Conservation (phyloP, 495 filamentous ascomycete species). For the Penicillium arizonense region DNA sequence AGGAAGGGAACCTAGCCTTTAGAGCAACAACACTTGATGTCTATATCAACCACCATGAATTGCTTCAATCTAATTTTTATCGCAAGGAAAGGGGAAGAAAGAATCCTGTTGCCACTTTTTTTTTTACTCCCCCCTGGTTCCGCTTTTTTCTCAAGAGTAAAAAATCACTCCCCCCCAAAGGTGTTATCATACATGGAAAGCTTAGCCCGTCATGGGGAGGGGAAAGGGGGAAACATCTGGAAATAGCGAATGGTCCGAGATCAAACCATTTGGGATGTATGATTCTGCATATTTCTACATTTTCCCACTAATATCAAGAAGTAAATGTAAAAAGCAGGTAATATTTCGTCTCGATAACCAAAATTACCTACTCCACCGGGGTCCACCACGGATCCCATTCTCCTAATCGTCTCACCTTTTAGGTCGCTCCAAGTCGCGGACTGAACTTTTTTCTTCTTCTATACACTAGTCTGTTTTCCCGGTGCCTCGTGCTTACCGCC, state of each 20-base stretch:
- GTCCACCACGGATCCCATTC: conserved; percentile 43
- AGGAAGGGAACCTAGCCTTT: conserved; percentile 35
- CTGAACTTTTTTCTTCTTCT: conserved; percentile 14
- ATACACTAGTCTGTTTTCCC: conserved; percentile 28
- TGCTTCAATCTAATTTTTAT: not conserved
- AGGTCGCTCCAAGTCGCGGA: conserved; percentile 13
- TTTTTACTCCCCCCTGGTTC: not conserved
- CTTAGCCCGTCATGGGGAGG: conserved; percentile 21
- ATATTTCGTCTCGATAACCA: conserved; percentile 22
- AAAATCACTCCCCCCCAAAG: not conserved
- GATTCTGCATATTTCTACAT: not conserved
- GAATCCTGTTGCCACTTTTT: conserved; percentile 11
- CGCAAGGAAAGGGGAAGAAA: not conserved
- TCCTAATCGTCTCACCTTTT: conserved; percentile 30
- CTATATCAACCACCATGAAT: not conserved
- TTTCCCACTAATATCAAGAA: not conserved
- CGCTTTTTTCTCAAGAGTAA: conserved; percentile 16
- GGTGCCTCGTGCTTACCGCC: conserved; percentile 41
- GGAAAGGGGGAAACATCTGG: conserved; percentile 23
- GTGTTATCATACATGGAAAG: conserved; percentile 17
- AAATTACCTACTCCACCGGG: conserved; percentile 44
- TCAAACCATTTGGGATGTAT: not conserved
- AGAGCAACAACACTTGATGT: conserved; percentile 14
- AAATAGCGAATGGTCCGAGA: conserved; percentile 26
- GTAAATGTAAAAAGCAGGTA: not conserved